Conservation (phyloP, 2,329 filamentous ascomycete species). For the Colletotrichum euphorbiae region DNA sequence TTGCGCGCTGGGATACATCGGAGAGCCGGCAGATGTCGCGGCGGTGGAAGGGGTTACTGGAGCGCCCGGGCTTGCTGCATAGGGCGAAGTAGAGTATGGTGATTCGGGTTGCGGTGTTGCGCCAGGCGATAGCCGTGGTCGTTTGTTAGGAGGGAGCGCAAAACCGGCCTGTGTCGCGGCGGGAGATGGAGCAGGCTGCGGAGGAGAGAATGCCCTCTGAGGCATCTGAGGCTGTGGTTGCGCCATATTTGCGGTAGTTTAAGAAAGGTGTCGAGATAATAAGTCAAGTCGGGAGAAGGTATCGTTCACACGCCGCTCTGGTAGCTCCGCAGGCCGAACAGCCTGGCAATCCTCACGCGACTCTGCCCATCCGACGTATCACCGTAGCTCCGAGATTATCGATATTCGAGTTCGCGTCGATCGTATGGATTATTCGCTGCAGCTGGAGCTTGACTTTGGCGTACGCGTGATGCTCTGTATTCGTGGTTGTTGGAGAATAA, state of each 20-base stretch:
- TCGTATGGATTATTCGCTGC: neutral
- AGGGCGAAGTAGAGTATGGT: conserved; percentile 67
- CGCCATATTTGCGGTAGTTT: conserved; percentile 59
- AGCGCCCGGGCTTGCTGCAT: conserved; percentile 59
- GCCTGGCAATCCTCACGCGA: conserved; percentile 60
- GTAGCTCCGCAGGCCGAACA: conserved; percentile 58
- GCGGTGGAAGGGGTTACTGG: conserved; percentile 54
- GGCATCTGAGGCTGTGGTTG: conserved; percentile 67
- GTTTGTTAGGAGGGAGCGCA: conserved; percentile 76
- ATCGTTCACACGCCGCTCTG: conserved; percentile 29
- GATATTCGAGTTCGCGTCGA: conserved; percentile 2
- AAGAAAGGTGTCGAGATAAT: conserved; percentile 16
- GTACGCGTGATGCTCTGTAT: conserved; percentile 1
- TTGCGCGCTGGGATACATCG: conserved; percentile 45
- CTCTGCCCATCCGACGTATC: conserved; percentile 58
- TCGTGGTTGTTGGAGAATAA: conserved; percentile 22
- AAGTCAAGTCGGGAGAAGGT: conserved; percentile 32
- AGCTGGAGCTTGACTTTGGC: neutral
- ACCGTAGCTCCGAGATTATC: neutral
- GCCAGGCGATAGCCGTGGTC: conserved; percentile 77
- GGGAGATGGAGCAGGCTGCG: conserved; percentile 71
- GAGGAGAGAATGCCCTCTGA: conserved; percentile 71
- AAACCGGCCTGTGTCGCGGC: conserved; percentile 65
- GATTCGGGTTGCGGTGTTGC: conserved; percentile 75
- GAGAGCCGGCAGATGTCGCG: conserved; percentile 52